Base-by-base conservation (phyloP, 495 filamentous ascomycete genomes). In the Podospora anserina region DNA sequence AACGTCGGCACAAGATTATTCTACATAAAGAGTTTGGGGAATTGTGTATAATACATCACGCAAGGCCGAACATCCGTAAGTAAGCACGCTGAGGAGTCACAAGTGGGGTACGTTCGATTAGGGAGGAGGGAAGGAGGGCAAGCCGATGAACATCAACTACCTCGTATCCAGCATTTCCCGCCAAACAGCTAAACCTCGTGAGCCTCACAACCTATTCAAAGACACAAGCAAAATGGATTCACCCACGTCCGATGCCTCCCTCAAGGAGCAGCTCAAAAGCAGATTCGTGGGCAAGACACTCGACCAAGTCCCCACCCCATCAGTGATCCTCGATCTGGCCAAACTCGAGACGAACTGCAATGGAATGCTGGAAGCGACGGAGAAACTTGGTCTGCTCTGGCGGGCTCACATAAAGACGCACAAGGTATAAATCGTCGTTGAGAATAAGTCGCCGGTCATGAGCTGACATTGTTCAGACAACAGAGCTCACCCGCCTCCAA, bases 371-470 rank as follows among this genome's bases (percentile, higher is more conserved):
- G 79, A 88, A 62, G 87, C 90, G 0, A 83, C 85, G 4, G 73
- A 83, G 58, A 70, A 75, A 44, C 81, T 94, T 4, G 82, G 82
- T 1, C 81, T 94, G 26, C 85, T 84, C 27, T 96, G 93, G 80
- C 81, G 93, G 65, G 88, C 91, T 5, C 93, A 97, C 77, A 88
- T 95, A 65, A 96, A 96, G 73, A 91, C 91, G 26, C 93, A 96
- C 75, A 97, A 96, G 79, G 92, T 90, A 75, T 23, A 23, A 23
- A 23, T 23, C 23, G 23, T 23, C 23, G 23, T 23, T 23, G 23
- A 23, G 23, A 23, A 23, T 23, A 23, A 23, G 23, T 23, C 23
- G 23, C 58, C 15, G 63, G 11, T 53, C 65, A 44, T 53, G 64
- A 57, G 7, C 66, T 62, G 9, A 73, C 57, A n/a, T 19, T 30